A percentile compares a stretch with the other conserved stretches of the same genome.
These are phyloP conservation scores for Alternaria sp. DNA, from an alignment of 2,329 filamentous ascomycete species.

Conservation along the genomic window DNA sequence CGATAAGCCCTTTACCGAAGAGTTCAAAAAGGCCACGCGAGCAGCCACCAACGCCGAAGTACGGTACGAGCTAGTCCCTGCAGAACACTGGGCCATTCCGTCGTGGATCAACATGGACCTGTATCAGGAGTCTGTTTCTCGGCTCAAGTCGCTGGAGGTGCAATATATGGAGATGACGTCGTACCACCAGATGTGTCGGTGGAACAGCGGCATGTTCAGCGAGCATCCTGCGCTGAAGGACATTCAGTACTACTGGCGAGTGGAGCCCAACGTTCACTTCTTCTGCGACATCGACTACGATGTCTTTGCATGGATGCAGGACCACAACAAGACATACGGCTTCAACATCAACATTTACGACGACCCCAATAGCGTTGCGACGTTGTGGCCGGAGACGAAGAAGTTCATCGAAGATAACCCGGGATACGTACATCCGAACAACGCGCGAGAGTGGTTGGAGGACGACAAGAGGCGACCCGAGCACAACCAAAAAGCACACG, in stretches of 20 bases:
- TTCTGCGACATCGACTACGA: slow-evolving; percentile 99
- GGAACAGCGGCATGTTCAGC: slow-evolving; percentile 99
- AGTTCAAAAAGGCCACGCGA: slow-evolving; percentile 85
- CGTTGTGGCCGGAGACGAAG: slow-evolving; percentile 92
- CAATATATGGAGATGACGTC: slow-evolving; percentile 90
- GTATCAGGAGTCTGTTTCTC: slow-evolving; percentile 82
- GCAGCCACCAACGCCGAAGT: slow-evolving; percentile 88
- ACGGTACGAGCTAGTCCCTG: slow-evolving; percentile 86
- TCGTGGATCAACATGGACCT: slow-evolving; percentile 91
- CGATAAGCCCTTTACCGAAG: slow-evolving; percentile 88
- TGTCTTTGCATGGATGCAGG: slow-evolving; percentile 96
- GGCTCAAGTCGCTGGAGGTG: slow-evolving; percentile 83
- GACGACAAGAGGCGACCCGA: slow-evolving; percentile 79
- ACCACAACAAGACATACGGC: slow-evolving; percentile 98
- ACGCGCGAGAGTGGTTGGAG: slow-evolving; percentile 85
- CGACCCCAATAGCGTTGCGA: slow-evolving; percentile 82
- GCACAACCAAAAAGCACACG: slow-evolving; percentile 81
- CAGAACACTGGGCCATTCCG: slow-evolving; percentile 92
- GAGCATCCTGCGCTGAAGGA: slow-evolving; percentile 87
- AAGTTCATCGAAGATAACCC: slow-evolving; percentile 89
- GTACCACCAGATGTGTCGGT: slow-evolving; percentile 99
- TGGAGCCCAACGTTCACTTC: slow-evolving; percentile 98
- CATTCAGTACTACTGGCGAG: slow-evolving; percentile 95
- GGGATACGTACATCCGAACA: slow-evolving; percentile 81
- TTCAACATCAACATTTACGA: slow-evolving; percentile 99